Base-by-base conservation (phyloP, 2,329 filamentous ascomycete species). In the Akanthomyces dipterigenus region DNA sequence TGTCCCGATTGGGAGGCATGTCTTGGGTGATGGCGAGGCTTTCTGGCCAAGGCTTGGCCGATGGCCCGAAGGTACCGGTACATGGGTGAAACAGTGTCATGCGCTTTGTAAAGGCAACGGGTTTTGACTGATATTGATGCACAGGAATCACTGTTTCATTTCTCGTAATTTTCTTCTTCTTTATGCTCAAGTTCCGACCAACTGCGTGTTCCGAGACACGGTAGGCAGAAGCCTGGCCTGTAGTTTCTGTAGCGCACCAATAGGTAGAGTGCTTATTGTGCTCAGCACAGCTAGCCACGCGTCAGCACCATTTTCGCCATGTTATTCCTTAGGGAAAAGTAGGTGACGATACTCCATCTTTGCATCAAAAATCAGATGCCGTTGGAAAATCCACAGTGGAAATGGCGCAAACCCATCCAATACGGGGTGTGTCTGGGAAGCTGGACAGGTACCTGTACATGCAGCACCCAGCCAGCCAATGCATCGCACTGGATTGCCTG, bases 11-110 rank as follows among this genome's bases (percentile, higher is more conserved):
- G 31, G 58, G 58, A 4, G n/a, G 5, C 12, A 20, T 14, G 48
- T 57, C 38, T 57, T 54, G 53, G 46, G 54, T 62, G 51, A 56
- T 49, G 14, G 36, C 5, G 53, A 62, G 60, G 60, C 60, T 51
- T 56, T 55, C 53, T 56, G 43, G 45, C 60, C 36, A 55, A 62
- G 28, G 24, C 45, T 51, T 51, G 60, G 46, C 54, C 60, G 60
- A 62, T 45, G 54, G 20, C 31, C 60, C 60, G 60, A 53, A 53
- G 24, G 60, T 62, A 58, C 54, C 46, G 40, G 46, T 58, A 58
- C 60, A 40, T 20, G 1, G 14, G 49, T 34, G 3, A 34, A 34
- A n/a, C 1, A 8, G 9, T 12, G 9, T 5, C 16, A 54, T 28
- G 14, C 22, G 50, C 34, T 54, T 54, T 38, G 22, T 40, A 34